Evolutionary conservation across 1,284 basidiomycete species (phyloP).

Genomic region (Ustilago vetiveriae): DNA sequence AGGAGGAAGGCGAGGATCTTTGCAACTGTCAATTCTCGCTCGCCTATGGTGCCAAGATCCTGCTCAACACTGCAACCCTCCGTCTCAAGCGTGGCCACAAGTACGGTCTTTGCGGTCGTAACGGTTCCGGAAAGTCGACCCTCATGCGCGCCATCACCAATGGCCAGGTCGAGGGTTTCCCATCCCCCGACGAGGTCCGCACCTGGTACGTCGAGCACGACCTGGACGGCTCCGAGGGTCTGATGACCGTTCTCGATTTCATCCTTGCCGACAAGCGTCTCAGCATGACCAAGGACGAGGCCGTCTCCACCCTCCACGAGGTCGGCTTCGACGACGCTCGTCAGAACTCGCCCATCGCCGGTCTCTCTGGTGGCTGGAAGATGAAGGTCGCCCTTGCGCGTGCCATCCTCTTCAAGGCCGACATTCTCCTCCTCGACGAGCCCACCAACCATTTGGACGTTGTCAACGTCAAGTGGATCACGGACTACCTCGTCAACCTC

Average conservation of each 20-base stretch:
- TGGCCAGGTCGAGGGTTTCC: slow-evolving; percentile 68
- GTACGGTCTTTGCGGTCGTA: slow-evolving; percentile 67
- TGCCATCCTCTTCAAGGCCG: slow-evolving; percentile 67
- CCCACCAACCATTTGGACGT: slow-evolving; percentile 68
- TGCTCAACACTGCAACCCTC: slow-evolving; percentile 67
- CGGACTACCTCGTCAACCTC: slow-evolving; percentile 63
- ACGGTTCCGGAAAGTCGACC: slow-evolving; percentile 67
- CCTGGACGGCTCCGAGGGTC: slow-evolving; percentile 66
- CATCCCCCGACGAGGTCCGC: slow-evolving; percentile 66
- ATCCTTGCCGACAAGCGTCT: slow-evolving; percentile 65
- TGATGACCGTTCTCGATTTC: slow-evolving; percentile 65
- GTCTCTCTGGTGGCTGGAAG: slow-evolving; percentile 68
- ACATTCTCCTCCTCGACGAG: slow-evolving; percentile 67
- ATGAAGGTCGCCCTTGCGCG: slow-evolving; percentile 68
- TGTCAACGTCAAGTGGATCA: slow-evolving; percentile 67
- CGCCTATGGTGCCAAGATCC: slow-evolving; percentile 68
- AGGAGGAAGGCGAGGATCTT: slow-evolving; percentile 67
- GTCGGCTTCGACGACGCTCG: slow-evolving; percentile 67
- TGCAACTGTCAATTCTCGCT: slow-evolving; percentile 68
- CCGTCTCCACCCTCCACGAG: slow-evolving; percentile 59
- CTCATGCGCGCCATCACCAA: slow-evolving; percentile 68
- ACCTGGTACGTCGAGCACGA: slow-evolving; percentile 68
- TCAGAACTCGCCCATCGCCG: slow-evolving; percentile 65
- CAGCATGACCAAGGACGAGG: slow-evolving; percentile 58
- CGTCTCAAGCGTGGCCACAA: slow-evolving; percentile 67